Conservation (phyloP, 768 basidiomycete species). For the Lactarius vividus region DNA sequence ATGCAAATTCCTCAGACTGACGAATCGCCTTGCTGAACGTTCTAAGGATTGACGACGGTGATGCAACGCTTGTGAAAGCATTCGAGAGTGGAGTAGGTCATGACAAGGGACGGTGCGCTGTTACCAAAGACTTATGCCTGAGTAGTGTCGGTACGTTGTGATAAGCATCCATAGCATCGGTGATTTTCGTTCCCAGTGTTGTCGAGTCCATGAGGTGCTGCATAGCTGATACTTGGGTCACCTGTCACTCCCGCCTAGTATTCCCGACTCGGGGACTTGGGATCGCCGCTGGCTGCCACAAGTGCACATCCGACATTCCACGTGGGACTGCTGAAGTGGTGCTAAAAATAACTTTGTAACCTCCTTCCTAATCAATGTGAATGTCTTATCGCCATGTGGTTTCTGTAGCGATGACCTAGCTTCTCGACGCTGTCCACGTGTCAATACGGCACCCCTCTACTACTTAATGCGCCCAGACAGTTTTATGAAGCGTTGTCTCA, state of each 20-base stretch:
- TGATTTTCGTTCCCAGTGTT: neutral
- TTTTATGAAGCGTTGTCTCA: neutral
- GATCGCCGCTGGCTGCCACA: neutral
- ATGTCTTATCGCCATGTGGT: neutral
- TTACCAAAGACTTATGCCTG: constrained; percentile 73
- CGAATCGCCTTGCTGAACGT: neutral
- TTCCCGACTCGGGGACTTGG: neutral
- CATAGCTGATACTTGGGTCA: neutral
- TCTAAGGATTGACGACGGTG: constrained; percentile 79
- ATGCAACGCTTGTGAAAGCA: constrained; percentile 69
- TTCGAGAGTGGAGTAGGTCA: constrained; percentile 67
- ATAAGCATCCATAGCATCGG: constrained; percentile 20
- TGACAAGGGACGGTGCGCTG: constrained; percentile 71
- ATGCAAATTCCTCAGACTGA: neutral
- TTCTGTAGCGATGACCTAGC: neutral
- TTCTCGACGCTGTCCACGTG: neutral
- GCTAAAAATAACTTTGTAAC: neutral
- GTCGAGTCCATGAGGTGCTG: neutral
- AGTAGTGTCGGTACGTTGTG: constrained; percentile 66
- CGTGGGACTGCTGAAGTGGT: neutral
- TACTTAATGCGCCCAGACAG: neutral
- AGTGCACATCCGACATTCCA: neutral
- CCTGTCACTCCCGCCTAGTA: neutral
- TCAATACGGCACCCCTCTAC: neutral
- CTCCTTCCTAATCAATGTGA: neutral